Evolutionary conservation across 2,329 filamentous ascomycete species (phyloP).

Genomic region (Cucurbitaria berberidis): DNA sequence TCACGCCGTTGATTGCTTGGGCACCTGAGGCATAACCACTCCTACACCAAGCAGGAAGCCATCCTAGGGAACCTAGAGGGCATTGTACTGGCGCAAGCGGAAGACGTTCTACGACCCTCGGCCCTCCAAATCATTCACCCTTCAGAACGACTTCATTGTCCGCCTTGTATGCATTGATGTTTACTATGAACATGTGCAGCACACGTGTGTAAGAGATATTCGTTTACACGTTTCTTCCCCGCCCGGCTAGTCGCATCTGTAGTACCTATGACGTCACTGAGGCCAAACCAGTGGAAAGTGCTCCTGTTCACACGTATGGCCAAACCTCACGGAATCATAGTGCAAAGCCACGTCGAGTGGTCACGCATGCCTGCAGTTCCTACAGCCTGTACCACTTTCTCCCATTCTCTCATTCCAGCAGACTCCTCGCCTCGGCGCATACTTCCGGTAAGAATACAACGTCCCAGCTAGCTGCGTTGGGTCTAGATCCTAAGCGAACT

Average conservation of each 20-base stretch:
- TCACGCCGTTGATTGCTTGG: too few relatives aligned
- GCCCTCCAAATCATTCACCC: too few relatives aligned
- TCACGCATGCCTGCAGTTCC: not conserved
- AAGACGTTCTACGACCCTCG: too few relatives aligned
- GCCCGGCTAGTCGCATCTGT: conserved; percentile 20
- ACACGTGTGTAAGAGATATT: too few relatives aligned
- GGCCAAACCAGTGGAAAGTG: conserved; percentile 2
- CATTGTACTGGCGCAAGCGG: too few relatives aligned
- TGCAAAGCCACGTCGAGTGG: not conserved
- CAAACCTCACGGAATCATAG: conserved; percentile 1
- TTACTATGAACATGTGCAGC: too few relatives aligned
- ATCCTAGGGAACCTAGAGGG: too few relatives aligned
- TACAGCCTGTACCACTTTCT: not conserved
- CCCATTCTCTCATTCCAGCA: conserved; percentile 7
- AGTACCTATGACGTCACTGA: conserved; percentile 14
- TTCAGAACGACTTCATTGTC: too few relatives aligned
- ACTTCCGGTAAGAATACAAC: conserved; percentile 6
- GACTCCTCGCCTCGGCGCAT: conserved; percentile 9
- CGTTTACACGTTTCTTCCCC: conserved; percentile 20
- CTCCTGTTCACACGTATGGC: conserved; percentile 7
- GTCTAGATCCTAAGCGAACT: conserved; percentile 9
- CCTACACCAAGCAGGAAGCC: too few relatives aligned
- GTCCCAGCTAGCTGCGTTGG: conserved; percentile 14
- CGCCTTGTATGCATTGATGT: too few relatives aligned
- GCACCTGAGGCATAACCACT: too few relatives aligned